These are phyloP conservation scores for Pyrenophora tritici-repentis DNA, from an alignment of 2,329 filamentous ascomycete species.

Conservation along the genomic window DNA sequence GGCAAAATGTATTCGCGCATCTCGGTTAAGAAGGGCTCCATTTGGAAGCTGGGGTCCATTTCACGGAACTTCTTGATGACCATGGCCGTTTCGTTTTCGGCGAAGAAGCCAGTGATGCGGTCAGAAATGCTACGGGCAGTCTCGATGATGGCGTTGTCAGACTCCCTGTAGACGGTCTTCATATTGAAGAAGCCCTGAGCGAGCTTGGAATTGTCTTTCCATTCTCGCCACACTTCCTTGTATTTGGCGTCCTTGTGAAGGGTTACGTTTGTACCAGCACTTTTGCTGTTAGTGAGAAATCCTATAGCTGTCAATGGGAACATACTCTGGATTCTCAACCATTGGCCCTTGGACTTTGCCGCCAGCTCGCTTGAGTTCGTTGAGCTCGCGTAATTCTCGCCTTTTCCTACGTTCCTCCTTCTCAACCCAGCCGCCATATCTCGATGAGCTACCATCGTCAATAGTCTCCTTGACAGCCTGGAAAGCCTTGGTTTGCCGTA, in stretches of 20 bases:
- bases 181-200: conserved; percentile 87
- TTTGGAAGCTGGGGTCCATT: conserved; percentile 93
- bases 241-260: conserved; percentile 95
- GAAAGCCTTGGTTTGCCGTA: conserved; percentile 92
- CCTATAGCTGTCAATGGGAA: background rate
- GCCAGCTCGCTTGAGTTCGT: conserved; percentile 60
- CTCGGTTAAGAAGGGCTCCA: conserved; percentile 92
- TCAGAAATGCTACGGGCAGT: conserved; percentile 95
- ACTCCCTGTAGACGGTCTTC: conserved; percentile 89
- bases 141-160: conserved; percentile 91
- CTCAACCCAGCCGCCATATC: conserved; percentile 95
- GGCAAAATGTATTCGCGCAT: conserved; percentile 97
- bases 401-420: conserved; percentile 88
- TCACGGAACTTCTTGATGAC: conserved; percentile 98
- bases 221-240: conserved; percentile 98
- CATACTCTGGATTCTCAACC: conserved; percentile 88
- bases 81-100: conserved; percentile 95
- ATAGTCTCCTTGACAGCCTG: conserved; percentile 93
- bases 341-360: conserved; percentile 60
- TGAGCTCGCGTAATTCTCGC: conserved; percentile 72
- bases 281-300: conserved; percentile 47
- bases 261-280: conserved; percentile 91
- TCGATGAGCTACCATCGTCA: conserved; percentile 92
- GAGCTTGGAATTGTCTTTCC: conserved; percentile 85
- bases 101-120: conserved; percentile 91